These are phyloP conservation scores for Gossypium aridum DNA, from an alignment of 441 rosid species.

Conservation along the genomic window DNA sequence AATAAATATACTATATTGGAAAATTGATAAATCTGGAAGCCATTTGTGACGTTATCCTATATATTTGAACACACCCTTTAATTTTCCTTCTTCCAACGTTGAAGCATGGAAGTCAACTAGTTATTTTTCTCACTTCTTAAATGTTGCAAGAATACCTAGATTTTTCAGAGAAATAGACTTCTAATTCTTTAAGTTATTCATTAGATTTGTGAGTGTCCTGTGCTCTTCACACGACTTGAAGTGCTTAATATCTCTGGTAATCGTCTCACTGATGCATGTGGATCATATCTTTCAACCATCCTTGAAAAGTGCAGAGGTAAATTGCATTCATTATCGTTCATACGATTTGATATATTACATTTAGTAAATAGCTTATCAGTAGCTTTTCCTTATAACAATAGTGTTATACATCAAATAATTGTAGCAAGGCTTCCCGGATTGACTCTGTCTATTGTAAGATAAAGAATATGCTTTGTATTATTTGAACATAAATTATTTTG, in stretches of 20 bases:
- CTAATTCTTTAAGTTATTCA: conserved; percentile 1
- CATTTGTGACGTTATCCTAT: neutral
- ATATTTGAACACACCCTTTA: neutral
- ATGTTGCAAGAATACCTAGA: neutral
- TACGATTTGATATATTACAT: neutral
- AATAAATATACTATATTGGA: neutral
- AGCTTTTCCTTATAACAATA: conserved; percentile 2
- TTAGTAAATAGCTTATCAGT: neutral
- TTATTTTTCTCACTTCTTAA: neutral
- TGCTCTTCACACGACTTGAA: conserved; percentile 74
- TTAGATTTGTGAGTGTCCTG: conserved; percentile 96
- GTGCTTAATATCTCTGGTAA: conserved; percentile 90
- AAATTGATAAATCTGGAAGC: neutral
- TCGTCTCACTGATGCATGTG: conserved; percentile 96
- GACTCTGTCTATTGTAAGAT: neutral
- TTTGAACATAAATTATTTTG: neutral
- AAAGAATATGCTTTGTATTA: neutral
- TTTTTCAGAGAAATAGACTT: neutral
- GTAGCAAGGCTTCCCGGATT: neutral
- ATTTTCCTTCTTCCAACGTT: neutral
- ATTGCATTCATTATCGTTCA: conserved; percentile 7
- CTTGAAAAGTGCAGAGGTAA: conserved; percentile 79
- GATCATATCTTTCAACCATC: conserved; percentile 88
- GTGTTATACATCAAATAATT: conserved; percentile 4
- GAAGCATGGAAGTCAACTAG: neutral